Percentiles rank a stretch among this genome's conserved stretches.
These are phyloP conservation scores for Fusarium gaditjirri DNA, from an alignment of 2,329 filamentous ascomycete genomes.

Conservation along the genomic window DNA sequence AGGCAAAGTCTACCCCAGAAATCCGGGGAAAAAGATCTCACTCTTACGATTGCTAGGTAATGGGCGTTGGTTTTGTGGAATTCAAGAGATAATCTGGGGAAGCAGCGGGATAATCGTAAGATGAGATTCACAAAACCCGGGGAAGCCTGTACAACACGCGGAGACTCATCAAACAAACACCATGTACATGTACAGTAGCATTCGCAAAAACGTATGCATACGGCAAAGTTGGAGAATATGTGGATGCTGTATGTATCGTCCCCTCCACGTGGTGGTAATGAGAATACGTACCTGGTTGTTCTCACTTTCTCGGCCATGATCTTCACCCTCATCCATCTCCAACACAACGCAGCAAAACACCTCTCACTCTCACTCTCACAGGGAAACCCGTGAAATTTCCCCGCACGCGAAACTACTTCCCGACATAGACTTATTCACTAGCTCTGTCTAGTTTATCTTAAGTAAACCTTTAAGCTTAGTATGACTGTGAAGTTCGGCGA, in stretches of 20 bases:
- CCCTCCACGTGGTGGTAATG: conserved; percentile 15
- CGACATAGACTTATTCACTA: not conserved
- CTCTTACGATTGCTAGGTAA: conserved; percentile 31
- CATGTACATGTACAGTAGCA: not conserved
- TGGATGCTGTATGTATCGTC: not conserved
- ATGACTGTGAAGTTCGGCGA: not conserved
- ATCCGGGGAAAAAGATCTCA: conserved; percentile 30
- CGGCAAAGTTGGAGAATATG: conserved; percentile 18
- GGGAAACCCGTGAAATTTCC: conserved; percentile 2
- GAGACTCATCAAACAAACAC: not conserved
- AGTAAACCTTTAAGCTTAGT: not conserved
- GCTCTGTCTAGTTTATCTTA: not conserved
- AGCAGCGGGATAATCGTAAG: conserved; percentile 8
- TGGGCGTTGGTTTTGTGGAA: conserved; percentile 27
- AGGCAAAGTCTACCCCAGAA: conserved; percentile 21
- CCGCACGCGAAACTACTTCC: conserved; percentile 18
- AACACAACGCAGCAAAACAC: not conserved
- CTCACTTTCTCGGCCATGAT: conserved; percentile 5
- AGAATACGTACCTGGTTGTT: not conserved
- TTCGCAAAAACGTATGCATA: not conserved
- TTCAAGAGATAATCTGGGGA: conserved; percentile 1
- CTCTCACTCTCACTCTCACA: not conserved
- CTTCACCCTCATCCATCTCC: conserved; percentile 25
- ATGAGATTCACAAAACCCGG: conserved; percentile 20
- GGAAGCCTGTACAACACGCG: conserved; percentile 22